Evolutionary conservation across 441 rosid species (phyloP).

Genomic region (Arabidopsis lyrata): DNA sequence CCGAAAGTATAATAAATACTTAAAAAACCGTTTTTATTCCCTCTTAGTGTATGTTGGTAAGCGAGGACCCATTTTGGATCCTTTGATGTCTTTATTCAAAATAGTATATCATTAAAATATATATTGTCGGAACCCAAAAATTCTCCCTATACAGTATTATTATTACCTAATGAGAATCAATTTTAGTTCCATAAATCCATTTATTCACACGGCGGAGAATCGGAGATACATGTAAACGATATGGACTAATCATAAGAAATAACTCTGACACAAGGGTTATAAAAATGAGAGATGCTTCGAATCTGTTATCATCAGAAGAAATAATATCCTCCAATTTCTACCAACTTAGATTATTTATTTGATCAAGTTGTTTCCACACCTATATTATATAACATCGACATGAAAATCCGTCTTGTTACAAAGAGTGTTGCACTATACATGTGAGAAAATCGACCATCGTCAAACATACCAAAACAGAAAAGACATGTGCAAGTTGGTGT

Average conservation of each 20-base stretch:
- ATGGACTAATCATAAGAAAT: slow-evolving; percentile 34
- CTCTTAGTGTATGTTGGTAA: slow-evolving; percentile 43
- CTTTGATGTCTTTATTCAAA: slow-evolving; percentile 35
- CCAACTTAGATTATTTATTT: slow-evolving; percentile 34
- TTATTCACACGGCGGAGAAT: slow-evolving; percentile 33
- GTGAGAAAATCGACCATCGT: slow-evolving; percentile 41
- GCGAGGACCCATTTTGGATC: slow-evolving; percentile 44
- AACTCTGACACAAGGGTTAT: slow-evolving; percentile 34
- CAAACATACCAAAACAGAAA: slow-evolving; percentile 35
- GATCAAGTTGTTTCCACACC: slow-evolving; percentile 23
- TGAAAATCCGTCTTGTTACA: slow-evolving; percentile 38
- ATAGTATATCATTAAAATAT: slow-evolving; percentile 31
- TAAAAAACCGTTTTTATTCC: slow-evolving; percentile 34
- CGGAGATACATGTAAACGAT: slow-evolving; percentile 21
- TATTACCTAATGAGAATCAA: slow-evolving; percentile 20
- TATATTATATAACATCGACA: slow-evolving; percentile 31
- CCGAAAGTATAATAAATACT: slow-evolving; percentile 30
- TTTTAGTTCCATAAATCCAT: not conserved
- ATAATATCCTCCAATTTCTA: slow-evolving; percentile 23
- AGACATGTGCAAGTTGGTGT: slow-evolving; percentile 47
- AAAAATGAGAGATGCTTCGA: slow-evolving; percentile 35
- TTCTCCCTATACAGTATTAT: slow-evolving; percentile 23
- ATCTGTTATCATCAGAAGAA: slow-evolving; percentile 29
- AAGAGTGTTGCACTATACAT: slow-evolving; percentile 29
- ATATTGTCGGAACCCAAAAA: slow-evolving; percentile 42